A percentile compares a stretch with the other conserved stretches of the same genome.
Evolutionary conservation across 805 yeast species (phyloP).

Genomic region (Monosporozyma servazzii): DNA sequence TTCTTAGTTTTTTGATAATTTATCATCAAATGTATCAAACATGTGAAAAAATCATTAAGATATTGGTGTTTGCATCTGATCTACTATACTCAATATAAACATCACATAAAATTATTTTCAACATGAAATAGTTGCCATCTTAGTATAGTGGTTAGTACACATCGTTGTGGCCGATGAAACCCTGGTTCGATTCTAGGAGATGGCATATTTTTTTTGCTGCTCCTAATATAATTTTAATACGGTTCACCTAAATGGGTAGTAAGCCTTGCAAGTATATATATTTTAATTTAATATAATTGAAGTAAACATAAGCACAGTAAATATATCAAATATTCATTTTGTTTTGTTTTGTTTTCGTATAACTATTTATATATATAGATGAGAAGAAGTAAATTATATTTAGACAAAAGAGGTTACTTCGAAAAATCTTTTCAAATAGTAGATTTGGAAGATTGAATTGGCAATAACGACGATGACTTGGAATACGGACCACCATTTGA

Average conservation of each 20-base stretch:
- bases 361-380: background rate
- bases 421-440: constrained; percentile 87
- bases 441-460: constrained; percentile 87
- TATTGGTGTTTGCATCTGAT: too few relatives aligned
- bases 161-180: constrained; percentile 7
- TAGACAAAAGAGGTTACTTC: constrained; percentile 82
- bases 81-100: too few relatives aligned
- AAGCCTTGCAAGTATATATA: too few relatives aligned
- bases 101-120: too few relatives aligned
- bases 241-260: too few relatives aligned
- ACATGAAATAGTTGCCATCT: constrained; percentile 2
- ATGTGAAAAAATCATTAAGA: too few relatives aligned
- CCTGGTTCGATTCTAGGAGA: constrained; percentile 7
- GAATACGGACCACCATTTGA: constrained; percentile 95
- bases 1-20: too few relatives aligned
- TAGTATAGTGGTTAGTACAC: constrained; percentile 8
- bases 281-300: too few relatives aligned
- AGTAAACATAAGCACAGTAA: too few relatives aligned
- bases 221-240: too few relatives aligned
- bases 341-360: background rate
- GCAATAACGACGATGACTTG: constrained; percentile 78
- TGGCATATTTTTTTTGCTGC: constrained; percentile 2
- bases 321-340: background rate
- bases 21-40: too few relatives aligned
- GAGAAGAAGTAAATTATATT: too few relatives aligned